These are phyloP conservation scores for Liquidambar formosana DNA, from an alignment of 164 flowering plant genomes.

Conservation along the genomic window DNA sequence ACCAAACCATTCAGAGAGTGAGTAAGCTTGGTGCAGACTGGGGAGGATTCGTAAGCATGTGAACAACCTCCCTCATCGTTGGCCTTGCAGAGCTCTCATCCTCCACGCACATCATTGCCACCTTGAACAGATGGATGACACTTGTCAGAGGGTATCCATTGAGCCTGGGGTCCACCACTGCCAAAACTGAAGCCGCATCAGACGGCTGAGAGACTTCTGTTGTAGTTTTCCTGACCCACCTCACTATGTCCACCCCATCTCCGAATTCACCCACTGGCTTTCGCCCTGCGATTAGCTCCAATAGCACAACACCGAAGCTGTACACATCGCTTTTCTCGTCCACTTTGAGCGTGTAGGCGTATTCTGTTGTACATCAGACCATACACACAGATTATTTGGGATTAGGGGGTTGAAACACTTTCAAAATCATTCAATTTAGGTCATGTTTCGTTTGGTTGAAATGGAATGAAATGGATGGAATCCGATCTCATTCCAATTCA, in stretches of 20 bases:
- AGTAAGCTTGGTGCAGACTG: conserved; percentile 19
- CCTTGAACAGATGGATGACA: conserved; percentile 73
- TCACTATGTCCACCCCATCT: conserved; percentile 90
- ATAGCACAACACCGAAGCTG: conserved; percentile 92
- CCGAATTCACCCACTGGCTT: conserved; percentile 93
- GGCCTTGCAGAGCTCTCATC: conserved; percentile 73
- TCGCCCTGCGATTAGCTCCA: conserved; percentile 82
- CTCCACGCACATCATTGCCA: conserved; percentile 85
- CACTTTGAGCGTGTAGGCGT: conserved; percentile 86
- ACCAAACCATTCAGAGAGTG: conserved; percentile 2
- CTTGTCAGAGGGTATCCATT: conserved; percentile 50
- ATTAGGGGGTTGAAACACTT: background rate
- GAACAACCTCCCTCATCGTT: conserved; percentile 91
- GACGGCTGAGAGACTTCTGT: conserved; percentile 60
- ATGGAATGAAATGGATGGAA: no score
- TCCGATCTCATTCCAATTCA: no score
- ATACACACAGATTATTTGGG: background rate
- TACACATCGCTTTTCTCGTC: conserved; percentile 97
- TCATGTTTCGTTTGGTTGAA: no score
- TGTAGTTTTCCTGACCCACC: conserved; percentile 70
- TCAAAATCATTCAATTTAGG: no score
- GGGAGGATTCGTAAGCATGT: conserved; percentile 75
- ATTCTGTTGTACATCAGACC: conserved; percentile 47
- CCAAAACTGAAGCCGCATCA: conserved; percentile 52
- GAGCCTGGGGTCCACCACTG: conserved; percentile 72